These are phyloP conservation scores for Kodamaea suecica DNA, from an alignment of 1,139 yeast species.

Conservation along the genomic window DNA sequence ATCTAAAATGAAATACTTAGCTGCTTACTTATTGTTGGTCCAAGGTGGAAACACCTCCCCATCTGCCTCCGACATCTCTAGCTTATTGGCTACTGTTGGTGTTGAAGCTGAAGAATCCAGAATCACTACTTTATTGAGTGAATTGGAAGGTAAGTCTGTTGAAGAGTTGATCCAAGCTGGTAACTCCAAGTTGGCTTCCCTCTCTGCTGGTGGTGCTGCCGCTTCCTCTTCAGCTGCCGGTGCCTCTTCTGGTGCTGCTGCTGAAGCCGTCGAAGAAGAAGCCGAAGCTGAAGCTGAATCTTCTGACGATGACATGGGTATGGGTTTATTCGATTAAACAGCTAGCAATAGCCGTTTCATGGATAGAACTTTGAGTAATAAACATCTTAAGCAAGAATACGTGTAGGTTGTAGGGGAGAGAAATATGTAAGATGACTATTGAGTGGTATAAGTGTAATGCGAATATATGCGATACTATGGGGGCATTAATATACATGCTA, in stretches of 20 bases:
- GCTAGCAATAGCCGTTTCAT: too few relatives aligned
- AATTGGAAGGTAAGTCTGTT: slow-evolving; percentile 75
- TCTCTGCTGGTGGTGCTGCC: slow-evolving; percentile 83
- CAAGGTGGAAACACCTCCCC: slow-evolving; percentile 83
- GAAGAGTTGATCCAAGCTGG: slow-evolving; percentile 77
- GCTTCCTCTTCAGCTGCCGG: slow-evolving; percentile 52
- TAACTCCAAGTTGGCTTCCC: slow-evolving; percentile 77
- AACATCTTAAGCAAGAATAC: too few relatives aligned
- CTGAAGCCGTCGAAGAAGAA: slow-evolving; percentile 39
- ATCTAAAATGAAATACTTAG: slow-evolving; percentile 72
- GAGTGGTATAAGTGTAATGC: too few relatives aligned
- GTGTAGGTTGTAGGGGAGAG: background rate
- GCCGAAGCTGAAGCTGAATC: slow-evolving; percentile 38
- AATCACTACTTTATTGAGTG: slow-evolving; percentile 60
- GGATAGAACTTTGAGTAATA: too few relatives aligned
- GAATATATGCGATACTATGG: too few relatives aligned
- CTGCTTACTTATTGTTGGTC: slow-evolving; percentile 85
- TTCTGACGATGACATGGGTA: slow-evolving; percentile 65
- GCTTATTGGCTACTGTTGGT: slow-evolving; percentile 73
- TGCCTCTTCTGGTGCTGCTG: slow-evolving; percentile 40
- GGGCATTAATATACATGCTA: too few relatives aligned
- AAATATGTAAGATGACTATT: too few relatives aligned
- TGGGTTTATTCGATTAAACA: slow-evolving; percentile 88
- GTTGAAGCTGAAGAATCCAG: slow-evolving; percentile 76
- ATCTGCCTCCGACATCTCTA: slow-evolving; percentile 67